A percentile compares a stretch with the other conserved stretches of the same genome.
Evolutionary conservation across 257 asterid species (phyloP).

Genomic region (Solanum appendiculatum): DNA sequence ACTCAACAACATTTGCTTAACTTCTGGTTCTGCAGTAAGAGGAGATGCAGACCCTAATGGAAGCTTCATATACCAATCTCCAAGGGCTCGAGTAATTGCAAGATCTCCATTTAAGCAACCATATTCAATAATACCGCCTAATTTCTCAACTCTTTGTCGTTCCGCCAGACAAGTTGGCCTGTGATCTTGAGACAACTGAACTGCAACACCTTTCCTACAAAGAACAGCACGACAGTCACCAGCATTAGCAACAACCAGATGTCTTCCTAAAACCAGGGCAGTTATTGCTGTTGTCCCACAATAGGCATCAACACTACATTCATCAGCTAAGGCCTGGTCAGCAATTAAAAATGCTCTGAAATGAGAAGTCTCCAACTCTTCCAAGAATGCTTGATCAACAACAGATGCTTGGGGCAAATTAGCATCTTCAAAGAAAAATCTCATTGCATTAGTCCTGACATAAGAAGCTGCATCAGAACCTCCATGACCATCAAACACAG

Average conservation of each 20-base stretch:
- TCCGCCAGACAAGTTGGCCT: conserved; percentile 60
- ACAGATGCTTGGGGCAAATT: conserved; percentile 46
- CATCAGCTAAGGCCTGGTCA: conserved; percentile 72
- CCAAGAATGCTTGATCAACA: conserved; percentile 47
- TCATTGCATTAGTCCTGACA: conserved; percentile 55
- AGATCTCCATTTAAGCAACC: conserved; percentile 86
- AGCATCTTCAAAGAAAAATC: conserved; percentile 65
- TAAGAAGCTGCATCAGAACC: conserved; percentile 77
- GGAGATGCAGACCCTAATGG: conserved; percentile 76
- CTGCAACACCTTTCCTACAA: conserved; percentile 72
- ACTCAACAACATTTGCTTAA: conserved; percentile 35
- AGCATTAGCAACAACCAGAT: conserved; percentile 73
- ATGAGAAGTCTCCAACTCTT: conserved; percentile 44
- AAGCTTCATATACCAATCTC: conserved; percentile 93
- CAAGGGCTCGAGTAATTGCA: conserved; percentile 87
- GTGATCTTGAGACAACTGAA: conserved; percentile 91
- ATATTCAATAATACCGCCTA: conserved; percentile 68
- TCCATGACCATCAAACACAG: conserved; percentile 94
- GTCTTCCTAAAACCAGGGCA: conserved; percentile 63
- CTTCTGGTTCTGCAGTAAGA: conserved; percentile 83
- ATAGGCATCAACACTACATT: conserved; percentile 37
- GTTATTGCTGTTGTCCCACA: conserved; percentile 96
- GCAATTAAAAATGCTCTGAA: conserved; percentile 53
- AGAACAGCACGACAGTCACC: conserved; percentile 96
- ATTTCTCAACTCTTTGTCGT: conserved; percentile 57